Conservation (phyloP, 176 grass and related monocot species). For the Carex cristatella region DNA sequence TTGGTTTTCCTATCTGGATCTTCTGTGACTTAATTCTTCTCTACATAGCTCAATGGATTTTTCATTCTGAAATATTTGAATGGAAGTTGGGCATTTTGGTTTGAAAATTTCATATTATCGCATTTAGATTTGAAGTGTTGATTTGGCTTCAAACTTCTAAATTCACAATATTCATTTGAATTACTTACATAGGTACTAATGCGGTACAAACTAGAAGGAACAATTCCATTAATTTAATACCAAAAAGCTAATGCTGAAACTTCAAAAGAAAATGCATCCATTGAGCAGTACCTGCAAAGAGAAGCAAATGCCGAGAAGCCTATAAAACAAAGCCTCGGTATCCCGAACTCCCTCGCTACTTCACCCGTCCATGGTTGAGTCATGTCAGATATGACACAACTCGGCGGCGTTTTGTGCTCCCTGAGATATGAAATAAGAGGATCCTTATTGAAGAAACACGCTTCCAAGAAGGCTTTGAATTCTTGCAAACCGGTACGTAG, state of each 20-base stretch:
- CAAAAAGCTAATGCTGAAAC: background rate
- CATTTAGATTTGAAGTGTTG: background rate
- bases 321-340: slow-evolving; percentile 25
- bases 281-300: slow-evolving; percentile 10
- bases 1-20: no score
- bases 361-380: slow-evolving; percentile 24
- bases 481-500: background rate
- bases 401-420: slow-evolving; percentile 11
- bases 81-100: background rate
- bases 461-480: slow-evolving; percentile 6
- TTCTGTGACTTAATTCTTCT: no score
- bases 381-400: slow-evolving; percentile 21
- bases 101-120: background rate
- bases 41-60: background rate
- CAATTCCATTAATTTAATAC: background rate
- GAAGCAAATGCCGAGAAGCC: slow-evolving; percentile 19
- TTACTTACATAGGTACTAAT: background rate
- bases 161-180: background rate
- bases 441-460: background rate
- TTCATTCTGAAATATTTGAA: background rate
- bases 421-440: slow-evolving; percentile 25
- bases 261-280: background rate
- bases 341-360: slow-evolving; percentile 14
- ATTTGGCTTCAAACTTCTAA: background rate
- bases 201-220: background rate